Conservation (phyloP, 2,329 filamentous ascomycete genomes). For the Stemphylium lycopersici region DNA sequence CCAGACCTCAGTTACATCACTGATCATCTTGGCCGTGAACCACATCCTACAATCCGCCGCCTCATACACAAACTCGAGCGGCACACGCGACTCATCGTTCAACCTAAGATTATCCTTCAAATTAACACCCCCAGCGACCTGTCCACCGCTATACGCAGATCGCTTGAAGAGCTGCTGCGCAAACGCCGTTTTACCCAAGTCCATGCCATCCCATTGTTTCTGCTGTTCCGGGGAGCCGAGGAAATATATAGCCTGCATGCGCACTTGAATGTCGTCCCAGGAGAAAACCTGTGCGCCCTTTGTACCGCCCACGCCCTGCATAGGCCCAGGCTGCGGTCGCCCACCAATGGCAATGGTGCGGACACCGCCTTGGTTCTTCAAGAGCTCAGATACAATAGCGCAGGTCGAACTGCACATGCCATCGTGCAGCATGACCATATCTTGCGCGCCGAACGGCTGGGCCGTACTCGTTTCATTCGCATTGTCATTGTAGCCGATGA, state of each 20-base stretch:
- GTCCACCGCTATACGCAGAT: conserved; percentile 30
- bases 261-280: conserved; percentile 42
- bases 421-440: conserved; percentile 53
- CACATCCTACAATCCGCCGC: conserved; percentile 51
- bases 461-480: conserved; percentile 37
- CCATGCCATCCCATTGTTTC: conserved; percentile 35
- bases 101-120: conserved; percentile 48
- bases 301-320: conserved; percentile 54
- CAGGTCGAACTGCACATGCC: conserved; percentile 57
- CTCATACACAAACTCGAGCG: conserved; percentile 51
- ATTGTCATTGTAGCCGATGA: conserved; percentile 41
- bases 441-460: conserved; percentile 46
- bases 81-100: conserved; percentile 46
- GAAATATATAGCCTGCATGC: conserved; percentile 40
- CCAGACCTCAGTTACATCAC: conserved; percentile 47
- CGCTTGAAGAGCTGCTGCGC: conserved; percentile 44
- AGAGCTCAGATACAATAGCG: conserved; percentile 54
- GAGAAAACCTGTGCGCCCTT: conserved; percentile 51
- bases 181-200: conserved; percentile 41
- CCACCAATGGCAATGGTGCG: conserved; percentile 53
- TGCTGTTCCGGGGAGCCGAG: conserved; percentile 40
- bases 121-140: conserved; percentile 42
- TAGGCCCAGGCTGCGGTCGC: conserved; percentile 49
- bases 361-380: conserved; percentile 53
- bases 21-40: conserved; percentile 47